Percentiles rank a stretch among this genome's conserved stretches.
Evolutionary conservation across 768 basidiomycete species (phyloP).

Genomic region (Paxillus ammoniavirescens): DNA sequence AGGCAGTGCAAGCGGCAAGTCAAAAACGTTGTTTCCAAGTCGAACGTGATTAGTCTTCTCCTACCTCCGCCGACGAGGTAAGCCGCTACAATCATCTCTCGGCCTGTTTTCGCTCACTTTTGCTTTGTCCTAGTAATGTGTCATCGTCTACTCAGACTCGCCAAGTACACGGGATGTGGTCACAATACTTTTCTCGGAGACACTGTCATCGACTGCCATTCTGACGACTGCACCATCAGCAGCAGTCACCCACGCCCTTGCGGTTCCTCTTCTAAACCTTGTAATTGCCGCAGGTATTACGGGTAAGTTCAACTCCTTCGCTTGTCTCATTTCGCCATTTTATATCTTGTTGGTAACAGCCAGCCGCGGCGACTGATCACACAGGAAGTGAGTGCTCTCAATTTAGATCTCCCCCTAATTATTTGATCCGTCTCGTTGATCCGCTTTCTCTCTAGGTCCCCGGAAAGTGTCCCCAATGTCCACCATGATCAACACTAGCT

Average conservation of each 20-base stretch:
- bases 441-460: constrained; percentile 28
- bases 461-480: constrained; percentile 40
- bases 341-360: constrained; percentile 21
- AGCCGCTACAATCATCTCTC: constrained; percentile 4
- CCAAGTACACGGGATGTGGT: constrained; percentile 49
- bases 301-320: constrained; percentile 34
- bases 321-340: not conserved
- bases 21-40: constrained; percentile 1
- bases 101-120: constrained; percentile 1
- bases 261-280: constrained; percentile 31
- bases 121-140: constrained; percentile 47
- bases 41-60: constrained; percentile 26
- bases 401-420: constrained; percentile 4
- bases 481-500: constrained; percentile 9
- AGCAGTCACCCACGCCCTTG: constrained; percentile 49
- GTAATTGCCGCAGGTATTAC: constrained; percentile 58
- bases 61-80: constrained; percentile 56
- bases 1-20: constrained; percentile 15
- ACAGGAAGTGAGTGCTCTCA: constrained; percentile 38
- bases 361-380: constrained; percentile 55
- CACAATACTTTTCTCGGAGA: constrained; percentile 50
- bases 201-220: constrained; percentile 51
- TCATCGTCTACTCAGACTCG: constrained; percentile 57
- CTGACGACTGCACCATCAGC: constrained; percentile 45
- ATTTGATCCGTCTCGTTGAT: constrained; percentile 15